Evolutionary conservation across 2,329 filamentous ascomycete species (phyloP).

Genomic region (Microdochium trichocladiopsis): DNA sequence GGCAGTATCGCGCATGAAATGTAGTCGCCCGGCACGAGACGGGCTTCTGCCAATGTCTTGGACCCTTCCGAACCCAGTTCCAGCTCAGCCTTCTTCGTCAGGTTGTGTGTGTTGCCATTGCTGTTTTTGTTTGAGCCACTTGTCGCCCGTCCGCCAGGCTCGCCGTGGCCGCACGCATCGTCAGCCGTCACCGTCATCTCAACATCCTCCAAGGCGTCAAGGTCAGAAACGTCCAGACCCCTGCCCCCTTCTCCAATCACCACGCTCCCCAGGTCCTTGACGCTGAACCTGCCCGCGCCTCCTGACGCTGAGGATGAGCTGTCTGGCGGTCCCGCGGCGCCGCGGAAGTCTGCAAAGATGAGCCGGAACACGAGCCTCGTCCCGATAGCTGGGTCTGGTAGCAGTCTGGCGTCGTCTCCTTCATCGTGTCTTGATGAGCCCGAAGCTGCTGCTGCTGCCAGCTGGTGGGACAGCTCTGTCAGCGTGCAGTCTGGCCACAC

Average conservation of each 20-base stretch:
- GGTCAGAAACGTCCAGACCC: conserved; percentile 20
- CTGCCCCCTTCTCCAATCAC: conserved; percentile 59
- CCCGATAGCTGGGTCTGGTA: conserved; percentile 70
- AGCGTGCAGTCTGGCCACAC: conserved; percentile 80
- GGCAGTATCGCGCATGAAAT: conserved; percentile 76
- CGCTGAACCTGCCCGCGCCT: conserved; percentile 42
- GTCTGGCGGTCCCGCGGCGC: conserved; percentile 2
- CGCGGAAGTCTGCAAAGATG: conserved; percentile 69
- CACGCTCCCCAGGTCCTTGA: conserved; percentile 77
- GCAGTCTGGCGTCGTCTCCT: conserved; percentile 36
- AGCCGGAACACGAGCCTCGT: conserved; percentile 84
- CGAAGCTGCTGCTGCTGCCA: conserved; percentile 34
- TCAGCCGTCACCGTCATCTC: no score
- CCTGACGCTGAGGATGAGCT: background rate
- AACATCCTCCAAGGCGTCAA: conserved; percentile 27
- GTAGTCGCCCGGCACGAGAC: conserved; percentile 86
- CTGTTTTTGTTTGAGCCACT: conserved; percentile 20
- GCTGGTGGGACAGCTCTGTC: conserved; percentile 70
- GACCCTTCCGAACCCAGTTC: conserved; percentile 49
- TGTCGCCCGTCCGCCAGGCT: no score
- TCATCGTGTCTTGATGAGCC: background rate
- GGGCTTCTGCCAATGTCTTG: conserved; percentile 68
- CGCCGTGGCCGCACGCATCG: no score
- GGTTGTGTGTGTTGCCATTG: conserved; percentile 11
- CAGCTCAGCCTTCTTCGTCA: conserved; percentile 14